Evolutionary conservation across 1,284 basidiomycete species (phyloP).

Genomic region (Phylloboletellus chloephorus): DNA sequence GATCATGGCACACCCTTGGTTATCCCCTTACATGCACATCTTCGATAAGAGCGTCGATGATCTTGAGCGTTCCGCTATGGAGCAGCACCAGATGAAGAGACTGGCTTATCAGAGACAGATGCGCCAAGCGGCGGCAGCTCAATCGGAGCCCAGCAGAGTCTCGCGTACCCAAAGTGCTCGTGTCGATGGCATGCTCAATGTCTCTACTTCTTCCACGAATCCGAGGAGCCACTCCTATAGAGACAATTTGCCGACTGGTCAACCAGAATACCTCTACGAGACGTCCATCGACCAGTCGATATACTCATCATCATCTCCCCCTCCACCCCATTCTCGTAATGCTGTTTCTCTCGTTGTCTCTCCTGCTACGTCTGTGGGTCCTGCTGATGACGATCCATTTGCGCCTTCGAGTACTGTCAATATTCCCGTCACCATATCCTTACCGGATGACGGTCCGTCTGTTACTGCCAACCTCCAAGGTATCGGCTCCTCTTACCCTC

Average conservation of each 20-base stretch:
- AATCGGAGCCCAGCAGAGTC: slow-evolving; percentile 34
- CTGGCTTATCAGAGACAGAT: slow-evolving; percentile 76
- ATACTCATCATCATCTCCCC: slow-evolving; percentile 36
- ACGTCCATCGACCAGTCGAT: slow-evolving; percentile 43
- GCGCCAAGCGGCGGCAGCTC: slow-evolving; percentile 41
- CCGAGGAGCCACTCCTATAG: slow-evolving; percentile 36
- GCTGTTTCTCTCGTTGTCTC: slow-evolving; percentile 42
- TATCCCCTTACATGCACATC: slow-evolving; percentile 56
- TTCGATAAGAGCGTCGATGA: slow-evolving; percentile 76
- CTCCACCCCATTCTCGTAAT: slow-evolving; percentile 34
- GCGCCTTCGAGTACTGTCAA: slow-evolving; percentile 35
- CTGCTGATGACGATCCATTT: slow-evolving; percentile 49
- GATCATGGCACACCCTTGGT: slow-evolving; percentile 84
- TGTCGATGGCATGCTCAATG: slow-evolving; percentile 37
- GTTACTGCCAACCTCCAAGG: slow-evolving; percentile 25
- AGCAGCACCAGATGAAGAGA: slow-evolving; percentile 80
- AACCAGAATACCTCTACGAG: slow-evolving; percentile 50
- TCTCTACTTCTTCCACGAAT: slow-evolving; percentile 21
- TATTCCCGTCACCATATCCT: slow-evolving; percentile 32
- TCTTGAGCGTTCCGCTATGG: slow-evolving; percentile 75
- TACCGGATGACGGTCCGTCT: slow-evolving; percentile 30
- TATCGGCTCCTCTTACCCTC: slow-evolving; percentile 16
- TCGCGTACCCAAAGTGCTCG: slow-evolving; percentile 43
- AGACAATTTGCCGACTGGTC: slow-evolving; percentile 33
- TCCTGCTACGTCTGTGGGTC: slow-evolving; percentile 35